phyloP scores from a whole-genome alignment of 106 monocot genomes.

The Apostasia shenzhenica region DNA sequence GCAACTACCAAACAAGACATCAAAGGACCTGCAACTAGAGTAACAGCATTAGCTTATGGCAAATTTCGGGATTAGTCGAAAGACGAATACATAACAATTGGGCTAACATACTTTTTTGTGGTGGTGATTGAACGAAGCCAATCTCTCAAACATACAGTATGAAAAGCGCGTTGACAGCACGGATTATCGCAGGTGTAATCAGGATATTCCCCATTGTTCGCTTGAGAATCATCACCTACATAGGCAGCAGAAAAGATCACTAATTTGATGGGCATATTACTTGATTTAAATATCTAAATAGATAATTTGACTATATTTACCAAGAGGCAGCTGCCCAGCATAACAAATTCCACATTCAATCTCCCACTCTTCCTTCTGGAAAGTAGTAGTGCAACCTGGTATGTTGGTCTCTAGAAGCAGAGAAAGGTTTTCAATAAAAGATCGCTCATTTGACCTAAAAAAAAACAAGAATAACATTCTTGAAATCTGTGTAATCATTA shows the following conservation, averaged over 20 bases:
- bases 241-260: neutral
- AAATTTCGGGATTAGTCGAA: too few species aligned
- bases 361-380: conserved; percentile 23
- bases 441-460: conserved; percentile 32
- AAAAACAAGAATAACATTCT: neutral
- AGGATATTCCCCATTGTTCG: conserved; percentile 38
- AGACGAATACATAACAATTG: neutral
- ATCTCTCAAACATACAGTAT: conserved; percentile 73
- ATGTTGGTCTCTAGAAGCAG: conserved; percentile 40
- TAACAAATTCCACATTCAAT: conserved; percentile 96
- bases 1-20: conserved; percentile 66
- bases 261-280: neutral
- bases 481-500: neutral
- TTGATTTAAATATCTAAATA: neutral
- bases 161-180: conserved; percentile 70
- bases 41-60: neutral
- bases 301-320: conserved; percentile 16
- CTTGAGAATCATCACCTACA: conserved; percentile 68
- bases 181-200: conserved; percentile 80
- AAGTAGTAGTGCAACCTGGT: conserved; percentile 23
- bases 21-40: conserved; percentile 39
- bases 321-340: conserved; percentile 57
- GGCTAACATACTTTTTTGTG: conserved; percentile 72
- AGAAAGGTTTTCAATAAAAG: conserved; percentile 56
- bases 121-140: conserved; percentile 87